Percentiles rank a stretch among this genome's conserved stretches.
Evolutionary conservation across 2,329 filamentous ascomycete species (phyloP).

Genomic region (Aspergillus luchuensis): DNA sequence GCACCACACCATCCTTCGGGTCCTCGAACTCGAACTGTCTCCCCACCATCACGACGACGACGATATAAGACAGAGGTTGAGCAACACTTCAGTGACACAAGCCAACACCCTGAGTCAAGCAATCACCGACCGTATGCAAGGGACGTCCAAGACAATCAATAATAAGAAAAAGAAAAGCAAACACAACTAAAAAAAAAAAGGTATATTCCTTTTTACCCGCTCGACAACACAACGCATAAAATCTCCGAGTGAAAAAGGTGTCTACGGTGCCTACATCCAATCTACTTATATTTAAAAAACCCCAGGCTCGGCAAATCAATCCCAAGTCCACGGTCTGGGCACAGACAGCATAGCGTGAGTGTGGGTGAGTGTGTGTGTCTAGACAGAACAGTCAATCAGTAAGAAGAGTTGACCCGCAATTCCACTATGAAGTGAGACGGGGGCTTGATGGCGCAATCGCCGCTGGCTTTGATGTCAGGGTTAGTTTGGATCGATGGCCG

Average conservation of each 20-base stretch:
- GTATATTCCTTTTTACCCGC: too few relatives aligned
- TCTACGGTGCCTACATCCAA: too few relatives aligned
- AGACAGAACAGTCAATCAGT: too few relatives aligned
- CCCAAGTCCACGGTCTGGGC: too few relatives aligned
- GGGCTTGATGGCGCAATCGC: conserved; percentile 31
- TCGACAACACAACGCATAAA: background rate
- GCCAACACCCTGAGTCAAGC: too few relatives aligned
- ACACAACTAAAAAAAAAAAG: background rate
- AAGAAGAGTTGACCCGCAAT: background rate
- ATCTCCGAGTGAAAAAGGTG: background rate
- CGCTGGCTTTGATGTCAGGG: conserved; percentile 4
- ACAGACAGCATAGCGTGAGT: too few relatives aligned
- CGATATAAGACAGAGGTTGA: background rate
- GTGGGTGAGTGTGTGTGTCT: too few relatives aligned
- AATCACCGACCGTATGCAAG: background rate
- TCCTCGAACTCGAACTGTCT: background rate
- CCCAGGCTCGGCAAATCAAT: too few relatives aligned
- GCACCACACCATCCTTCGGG: background rate
- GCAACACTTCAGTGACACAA: background rate
- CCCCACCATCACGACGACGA: background rate
- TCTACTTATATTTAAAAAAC: too few relatives aligned
- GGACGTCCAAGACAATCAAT: background rate
- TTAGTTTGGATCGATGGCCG: background rate
- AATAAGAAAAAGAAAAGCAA: background rate
- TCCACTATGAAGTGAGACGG: background rate